Conservation (phyloP, 2,329 filamentous ascomycete genomes). For the Helminthosporium solani region DNA sequence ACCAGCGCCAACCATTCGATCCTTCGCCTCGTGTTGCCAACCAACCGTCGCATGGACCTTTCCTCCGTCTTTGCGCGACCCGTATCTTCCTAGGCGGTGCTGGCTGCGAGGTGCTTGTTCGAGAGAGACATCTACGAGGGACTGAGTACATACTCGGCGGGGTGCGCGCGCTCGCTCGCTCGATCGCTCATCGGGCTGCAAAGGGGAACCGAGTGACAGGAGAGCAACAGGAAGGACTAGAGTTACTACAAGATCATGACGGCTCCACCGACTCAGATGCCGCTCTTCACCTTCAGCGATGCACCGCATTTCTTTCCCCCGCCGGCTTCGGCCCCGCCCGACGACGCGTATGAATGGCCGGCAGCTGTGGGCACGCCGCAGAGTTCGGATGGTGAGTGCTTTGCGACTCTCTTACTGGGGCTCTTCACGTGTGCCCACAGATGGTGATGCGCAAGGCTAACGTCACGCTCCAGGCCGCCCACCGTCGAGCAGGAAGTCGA, state of each 20-base stretch:
- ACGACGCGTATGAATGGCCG: constrained; percentile 22
- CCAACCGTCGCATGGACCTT: not conserved
- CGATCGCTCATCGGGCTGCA: too few species aligned
- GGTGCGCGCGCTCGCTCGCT: too few species aligned
- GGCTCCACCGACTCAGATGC: constrained; percentile 23
- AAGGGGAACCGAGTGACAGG: too few species aligned
- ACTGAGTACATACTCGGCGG: too few species aligned
- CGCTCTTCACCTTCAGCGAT: constrained; percentile 24
- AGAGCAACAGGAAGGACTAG: too few species aligned
- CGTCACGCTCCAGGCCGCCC: constrained; percentile 2
- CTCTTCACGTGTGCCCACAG: too few species aligned
- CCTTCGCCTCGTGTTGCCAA: not conserved
- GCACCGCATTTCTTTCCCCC: constrained; percentile 16
- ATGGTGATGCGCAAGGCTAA: not conserved
- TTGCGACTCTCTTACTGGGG: constrained; percentile 8
- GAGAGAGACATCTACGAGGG: too few species aligned
- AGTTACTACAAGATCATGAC: constrained; percentile 15
- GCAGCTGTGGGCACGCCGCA: constrained; percentile 23
- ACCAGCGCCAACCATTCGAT: too few species aligned
- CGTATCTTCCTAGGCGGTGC: too few species aligned
- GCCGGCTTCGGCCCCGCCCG: constrained; percentile 22
- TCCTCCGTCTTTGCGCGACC: not conserved
- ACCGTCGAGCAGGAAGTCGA: constrained; percentile 1
- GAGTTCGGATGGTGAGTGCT: constrained; percentile 9
- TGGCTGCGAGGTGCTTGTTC: too few species aligned